Conservation (phyloP, 2,329 filamentous ascomycete species). For the Sporothrix euskadiensis region DNA sequence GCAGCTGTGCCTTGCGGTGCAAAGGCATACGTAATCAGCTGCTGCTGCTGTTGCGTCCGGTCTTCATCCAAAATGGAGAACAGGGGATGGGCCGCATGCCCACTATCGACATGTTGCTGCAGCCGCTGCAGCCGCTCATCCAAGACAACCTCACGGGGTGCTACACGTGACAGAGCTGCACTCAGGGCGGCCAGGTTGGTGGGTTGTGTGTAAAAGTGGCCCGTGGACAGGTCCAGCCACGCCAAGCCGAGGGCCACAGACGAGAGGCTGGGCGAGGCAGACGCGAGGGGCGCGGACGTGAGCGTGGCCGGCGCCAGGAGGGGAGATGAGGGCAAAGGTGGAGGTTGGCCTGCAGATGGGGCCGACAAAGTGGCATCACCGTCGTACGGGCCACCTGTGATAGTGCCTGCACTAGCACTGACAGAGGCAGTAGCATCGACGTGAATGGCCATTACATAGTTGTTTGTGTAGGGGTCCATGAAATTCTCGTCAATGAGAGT, state of each 20-base stretch:
- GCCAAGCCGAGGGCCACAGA: constrained; percentile 66
- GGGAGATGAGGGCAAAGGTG: not conserved
- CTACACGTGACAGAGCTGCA: constrained; percentile 80
- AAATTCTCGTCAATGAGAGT: constrained; percentile 98
- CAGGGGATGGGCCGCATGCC: constrained; percentile 55
- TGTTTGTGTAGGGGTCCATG: constrained; percentile 90
- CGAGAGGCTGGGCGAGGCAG: constrained; percentile 28
- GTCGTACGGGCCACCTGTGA: constrained; percentile 19
- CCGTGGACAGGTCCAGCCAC: constrained; percentile 94
- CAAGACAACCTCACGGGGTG: constrained; percentile 81
- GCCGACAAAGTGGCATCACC: constrained; percentile 22
- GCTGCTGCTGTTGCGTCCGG: constrained; percentile 36
- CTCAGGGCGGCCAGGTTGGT: constrained; percentile 70
- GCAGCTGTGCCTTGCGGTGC: constrained; percentile 38
- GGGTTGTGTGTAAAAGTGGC: constrained; percentile 84
- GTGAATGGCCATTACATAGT: constrained; percentile 84
- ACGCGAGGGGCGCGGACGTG: not conserved
- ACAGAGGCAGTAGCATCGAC: constrained; percentile 37
- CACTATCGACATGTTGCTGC: not conserved
- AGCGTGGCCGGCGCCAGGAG: not conserved
- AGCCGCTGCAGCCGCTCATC: constrained; percentile 58
- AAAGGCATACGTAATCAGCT: constrained; percentile 72
- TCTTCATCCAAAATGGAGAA: constrained; percentile 72
- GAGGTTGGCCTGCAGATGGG: not conserved
- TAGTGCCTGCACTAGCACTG: not conserved